These are phyloP conservation scores for Corylus heterophylla DNA, from an alignment of 306 rosid species.

Conservation along the genomic window DNA sequence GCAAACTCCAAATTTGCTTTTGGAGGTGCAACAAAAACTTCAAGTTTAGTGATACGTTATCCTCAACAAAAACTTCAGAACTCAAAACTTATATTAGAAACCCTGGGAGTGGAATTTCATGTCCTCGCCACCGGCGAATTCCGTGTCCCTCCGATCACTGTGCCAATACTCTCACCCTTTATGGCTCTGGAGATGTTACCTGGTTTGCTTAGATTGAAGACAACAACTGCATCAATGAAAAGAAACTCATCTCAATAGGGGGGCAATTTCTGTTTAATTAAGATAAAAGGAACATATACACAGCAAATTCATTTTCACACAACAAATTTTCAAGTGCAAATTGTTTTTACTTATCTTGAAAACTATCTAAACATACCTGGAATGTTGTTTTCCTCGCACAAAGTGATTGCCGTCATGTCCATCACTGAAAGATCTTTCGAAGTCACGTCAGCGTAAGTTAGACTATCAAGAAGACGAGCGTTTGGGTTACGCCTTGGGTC, in stretches of 20 bases:
- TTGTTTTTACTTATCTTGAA: neutral
- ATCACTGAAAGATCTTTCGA: conserved; percentile 85
- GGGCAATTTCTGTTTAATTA: conserved; percentile 4
- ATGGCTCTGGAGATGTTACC: conserved; percentile 94
- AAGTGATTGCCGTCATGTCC: conserved; percentile 97
- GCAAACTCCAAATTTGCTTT: neutral
- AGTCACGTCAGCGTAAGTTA: conserved; percentile 82
- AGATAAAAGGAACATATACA: conserved; percentile 1
- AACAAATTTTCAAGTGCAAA: neutral
- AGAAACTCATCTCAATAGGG: conserved; percentile 18
- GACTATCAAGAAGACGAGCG: conserved; percentile 73
- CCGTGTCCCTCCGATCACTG: conserved; percentile 70
- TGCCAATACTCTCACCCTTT: conserved; percentile 84
- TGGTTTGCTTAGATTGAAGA: conserved; percentile 76
- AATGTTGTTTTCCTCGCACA: conserved; percentile 93
- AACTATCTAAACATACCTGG: conserved; percentile 60
- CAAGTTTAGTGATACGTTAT: conserved; percentile 10
- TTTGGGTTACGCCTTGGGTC: conserved; percentile 76
- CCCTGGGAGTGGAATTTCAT: conserved; percentile 21
- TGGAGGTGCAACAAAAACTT: neutral
- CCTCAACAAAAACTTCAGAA: neutral
- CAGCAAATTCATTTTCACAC: neutral
- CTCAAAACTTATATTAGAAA: neutral
- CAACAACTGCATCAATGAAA: conserved; percentile 66
- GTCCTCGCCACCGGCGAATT: conserved; percentile 52